Base-by-base conservation (phyloP, 2,329 filamentous ascomycete species). In the Didymellaceae sp. region DNA sequence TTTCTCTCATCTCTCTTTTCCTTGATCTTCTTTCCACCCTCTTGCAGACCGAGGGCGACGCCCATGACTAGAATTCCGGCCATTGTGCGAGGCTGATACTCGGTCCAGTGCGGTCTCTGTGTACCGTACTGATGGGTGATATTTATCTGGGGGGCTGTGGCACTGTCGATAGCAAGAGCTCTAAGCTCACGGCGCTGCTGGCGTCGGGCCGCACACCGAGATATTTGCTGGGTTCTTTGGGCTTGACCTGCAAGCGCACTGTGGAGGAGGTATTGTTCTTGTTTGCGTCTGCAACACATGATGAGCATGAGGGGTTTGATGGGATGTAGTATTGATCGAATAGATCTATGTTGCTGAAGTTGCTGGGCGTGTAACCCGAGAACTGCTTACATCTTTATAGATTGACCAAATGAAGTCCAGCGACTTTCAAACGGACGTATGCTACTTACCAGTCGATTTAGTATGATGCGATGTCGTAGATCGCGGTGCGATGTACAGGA, bases 1-100 rank as follows among this genome's bases (percentile, higher is more conserved):
- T 65, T 65, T 8, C 54, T 38, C 25, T 61, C 62, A 9, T 62
- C 51, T 42, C 57, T 54, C 28, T 62, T 65, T 1, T 63, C 61
- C 4, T 58, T 61, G 14, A 65, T 59, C 37, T 58, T 63, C 54
- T 55, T 47, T 41, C 55, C 43, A 45, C 49, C 45, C 55, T 63
- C 51, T 57, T 62, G 18, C 21, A 56, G 51, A 8, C 61, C 62
- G 7, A 65, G 52, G 13, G 58, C 61, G 8, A 65, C 46, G 24
- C 55, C 43, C 30, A 65, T 40, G 9, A 55, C 61, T 4, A 65
- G 44, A 1, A 65, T 40, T n/a, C 44, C 61, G 20, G 61, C 62
- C 61, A 63, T 63, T 18, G 53, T 46, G 18, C 33, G 40, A 39
- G 40, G 51, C 39, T 53, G 49, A 6, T 52, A 53, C 22, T 53